Conservation (phyloP, 495 filamentous ascomycete genomes). For the Saxispiralis lemnorum region DNA sequence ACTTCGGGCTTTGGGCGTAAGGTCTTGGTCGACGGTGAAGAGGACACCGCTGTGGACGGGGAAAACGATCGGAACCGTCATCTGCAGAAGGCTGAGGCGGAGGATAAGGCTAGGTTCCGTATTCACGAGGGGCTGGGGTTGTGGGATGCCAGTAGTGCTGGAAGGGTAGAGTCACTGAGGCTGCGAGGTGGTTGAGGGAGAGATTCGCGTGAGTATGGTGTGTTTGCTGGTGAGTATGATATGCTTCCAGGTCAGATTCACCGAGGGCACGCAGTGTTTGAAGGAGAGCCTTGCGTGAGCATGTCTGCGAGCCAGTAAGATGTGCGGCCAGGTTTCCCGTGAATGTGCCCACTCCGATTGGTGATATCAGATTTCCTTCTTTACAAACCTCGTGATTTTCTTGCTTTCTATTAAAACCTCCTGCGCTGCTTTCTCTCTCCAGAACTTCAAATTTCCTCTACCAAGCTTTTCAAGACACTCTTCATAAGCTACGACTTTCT, state of each 20-base stretch:
- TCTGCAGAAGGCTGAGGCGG: neutral
- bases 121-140: neutral
- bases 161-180: neutral
- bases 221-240: too few relatives aligned
- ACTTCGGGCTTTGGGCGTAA: slow-evolving; percentile 8
- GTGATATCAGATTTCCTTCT: too few relatives aligned
- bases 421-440: too few relatives aligned
- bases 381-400: too few relatives aligned
- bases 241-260: neutral
- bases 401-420: too few relatives aligned
- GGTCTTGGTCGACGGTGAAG: slow-evolving; percentile 10
- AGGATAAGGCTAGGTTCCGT: neutral
- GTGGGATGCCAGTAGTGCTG: neutral
- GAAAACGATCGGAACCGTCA: neutral
- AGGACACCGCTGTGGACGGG: slow-evolving; percentile 1
- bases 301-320: too few relatives aligned
- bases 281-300: neutral
- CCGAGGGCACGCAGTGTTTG: neutral
- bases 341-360: too few relatives aligned
- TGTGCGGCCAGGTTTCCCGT: too few relatives aligned
- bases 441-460: too few relatives aligned
- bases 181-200: neutral
- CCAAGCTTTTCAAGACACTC: too few relatives aligned
- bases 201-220: neutral
- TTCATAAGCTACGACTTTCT: too few relatives aligned